Base-by-base conservation (phyloP, 192 early-diverging fungal genomes). In the Coemansia sp. region DNA sequence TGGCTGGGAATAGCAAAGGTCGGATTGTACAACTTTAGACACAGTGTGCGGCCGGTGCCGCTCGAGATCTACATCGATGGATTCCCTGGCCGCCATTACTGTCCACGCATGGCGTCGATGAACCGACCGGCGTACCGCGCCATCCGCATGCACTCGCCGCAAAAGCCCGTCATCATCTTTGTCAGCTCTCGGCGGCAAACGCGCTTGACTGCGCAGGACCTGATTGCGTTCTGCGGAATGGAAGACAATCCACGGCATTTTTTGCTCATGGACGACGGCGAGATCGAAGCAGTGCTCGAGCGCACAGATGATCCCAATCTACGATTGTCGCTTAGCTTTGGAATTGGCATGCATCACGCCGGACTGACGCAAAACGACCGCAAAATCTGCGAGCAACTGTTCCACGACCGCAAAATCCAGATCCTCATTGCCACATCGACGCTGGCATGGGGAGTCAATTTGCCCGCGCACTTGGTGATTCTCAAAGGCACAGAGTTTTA, bases 401-500 rank as follows among this genome's bases (percentile, higher is more conserved):
- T 96, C 81, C 84, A 92, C 19, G 89, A 91, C 73, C 87, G 89
- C 72, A 96, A 96, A 81, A 98, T 99, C 72, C 98, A 98, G 67
- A 85, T 99, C 17, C 75, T 99, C 51, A 87, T 99, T 50, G 96
- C 96, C 23, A 98, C 98, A 2, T 90, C 88, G 67, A 97, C 96
- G 15, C 79, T 98, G 19, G 96, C 96, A 2, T 99, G 97, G 97
- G 97, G 97, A 50, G 92, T 99, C 52, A 98, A 97, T 69, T 89
- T 93, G 58, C 96, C 96, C 0, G 96, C 98, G 2, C 98, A 98
- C 72, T 74, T 99, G 71, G 98, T 99, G 3, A 89, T 98, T 24
- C 87, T 99, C 54, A 98, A 97, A 75, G 98, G 98, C 15, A 99
- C 98, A 0, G 96, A 99, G 78, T 98, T 85, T 60, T 99, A 89